Conservation (phyloP, 257 asterid species). For the Salvia hispanica region DNA sequence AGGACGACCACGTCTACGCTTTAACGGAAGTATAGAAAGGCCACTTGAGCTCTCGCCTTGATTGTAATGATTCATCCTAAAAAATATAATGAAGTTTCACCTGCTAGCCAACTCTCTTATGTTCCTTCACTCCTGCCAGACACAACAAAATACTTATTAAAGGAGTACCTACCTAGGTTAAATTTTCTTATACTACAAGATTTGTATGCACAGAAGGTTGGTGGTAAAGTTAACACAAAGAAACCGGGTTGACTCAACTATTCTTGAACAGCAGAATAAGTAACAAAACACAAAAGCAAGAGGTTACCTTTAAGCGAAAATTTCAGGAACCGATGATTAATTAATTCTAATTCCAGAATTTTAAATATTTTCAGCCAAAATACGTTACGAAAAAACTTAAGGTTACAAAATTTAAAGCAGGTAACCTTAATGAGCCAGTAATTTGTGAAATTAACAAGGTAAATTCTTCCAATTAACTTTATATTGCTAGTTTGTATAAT, state of each 20-base stretch:
- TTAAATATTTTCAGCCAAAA: neutral
- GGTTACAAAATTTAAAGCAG: neutral
- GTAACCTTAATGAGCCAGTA: neutral
- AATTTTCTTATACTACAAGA: neutral
- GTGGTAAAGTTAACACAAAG: neutral
- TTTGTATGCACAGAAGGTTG: neutral
- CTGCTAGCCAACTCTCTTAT: conserved; percentile 1
- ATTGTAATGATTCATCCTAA: conserved; percentile 41
- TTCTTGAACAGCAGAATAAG: neutral
- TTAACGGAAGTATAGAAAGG: conserved; percentile 37
- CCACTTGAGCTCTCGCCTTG: conserved; percentile 51
- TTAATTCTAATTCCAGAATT: neutral
- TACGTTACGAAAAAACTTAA: neutral
- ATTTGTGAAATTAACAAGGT: neutral
- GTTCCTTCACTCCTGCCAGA: conserved; percentile 29
- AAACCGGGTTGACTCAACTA: neutral
- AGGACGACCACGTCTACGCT: conserved; percentile 58
- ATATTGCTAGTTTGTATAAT: neutral
- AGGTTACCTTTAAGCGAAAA: conserved; percentile 4
- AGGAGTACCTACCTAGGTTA: neutral
- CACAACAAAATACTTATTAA: conserved; percentile 14
- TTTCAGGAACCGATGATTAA: neutral
- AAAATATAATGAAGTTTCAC: conserved; percentile 1
- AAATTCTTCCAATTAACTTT: neutral
- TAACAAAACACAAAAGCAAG: conserved; percentile 2